Percentiles rank a stretch among this genome's conserved stretches.
Evolutionary conservation across 768 basidiomycete species (phyloP).

Genomic region (Trametes cubensis): DNA sequence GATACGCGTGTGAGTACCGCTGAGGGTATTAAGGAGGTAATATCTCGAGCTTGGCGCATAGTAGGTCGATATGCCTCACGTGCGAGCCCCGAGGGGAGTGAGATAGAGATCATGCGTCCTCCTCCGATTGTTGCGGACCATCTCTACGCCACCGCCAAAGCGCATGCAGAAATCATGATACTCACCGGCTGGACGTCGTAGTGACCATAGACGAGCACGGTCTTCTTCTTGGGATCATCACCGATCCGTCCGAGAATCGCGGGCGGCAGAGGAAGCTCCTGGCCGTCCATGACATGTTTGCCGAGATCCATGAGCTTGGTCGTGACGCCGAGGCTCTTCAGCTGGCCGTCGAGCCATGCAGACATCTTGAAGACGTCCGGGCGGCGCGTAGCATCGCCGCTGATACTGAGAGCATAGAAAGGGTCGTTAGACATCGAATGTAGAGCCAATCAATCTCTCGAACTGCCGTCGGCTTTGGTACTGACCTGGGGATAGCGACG

Average conservation of each 20-base stretch:
- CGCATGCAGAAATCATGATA: background rate
- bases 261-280: constrained; percentile 76
- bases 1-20: too few relatives aligned
- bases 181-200: constrained; percentile 93
- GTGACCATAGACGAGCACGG: constrained; percentile 90
- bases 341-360: constrained; percentile 72
- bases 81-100: too few relatives aligned
- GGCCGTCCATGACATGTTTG: constrained; percentile 69
- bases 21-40: too few relatives aligned
- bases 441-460: too few relatives aligned
- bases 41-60: too few relatives aligned
- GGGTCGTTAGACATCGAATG: too few relatives aligned
- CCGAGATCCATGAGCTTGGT: constrained; percentile 80
- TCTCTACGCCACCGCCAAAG: too few relatives aligned
- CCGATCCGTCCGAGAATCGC: constrained; percentile 84
- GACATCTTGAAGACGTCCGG: constrained; percentile 86
- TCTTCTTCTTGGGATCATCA: constrained; percentile 87
- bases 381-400: constrained; percentile 70
- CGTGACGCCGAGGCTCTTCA: constrained; percentile 76
- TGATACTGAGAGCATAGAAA: constrained; percentile 46
- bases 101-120: too few relatives aligned
- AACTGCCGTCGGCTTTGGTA: background rate
- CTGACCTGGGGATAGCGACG: constrained; percentile 79
- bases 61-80: too few relatives aligned
- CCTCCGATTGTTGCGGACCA: too few relatives aligned